A percentile compares a stretch with the other conserved stretches of the same genome.
Evolutionary conservation across 805 yeast species (phyloP).

Genomic region (Yarrowia sp.): DNA sequence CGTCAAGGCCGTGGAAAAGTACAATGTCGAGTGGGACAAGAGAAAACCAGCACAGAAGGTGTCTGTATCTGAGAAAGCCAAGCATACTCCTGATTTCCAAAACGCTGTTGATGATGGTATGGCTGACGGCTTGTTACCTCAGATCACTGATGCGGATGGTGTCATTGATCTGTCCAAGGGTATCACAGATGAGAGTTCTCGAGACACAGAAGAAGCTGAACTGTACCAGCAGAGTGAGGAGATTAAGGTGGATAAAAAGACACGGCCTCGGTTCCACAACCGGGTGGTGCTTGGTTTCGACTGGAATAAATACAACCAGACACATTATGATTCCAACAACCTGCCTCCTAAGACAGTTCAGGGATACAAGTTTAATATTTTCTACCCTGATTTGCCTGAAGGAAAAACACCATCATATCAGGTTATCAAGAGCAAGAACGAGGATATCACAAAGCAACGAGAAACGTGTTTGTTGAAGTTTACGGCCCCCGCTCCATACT

Average conservation of each 20-base stretch:
- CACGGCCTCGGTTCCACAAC: conserved; percentile 37
- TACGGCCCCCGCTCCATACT: conserved; percentile 40
- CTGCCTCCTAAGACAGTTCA: conserved; percentile 42
- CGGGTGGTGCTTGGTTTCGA: conserved; percentile 40
- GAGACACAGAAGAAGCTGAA: conserved; percentile 23
- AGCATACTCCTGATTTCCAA: not conserved
- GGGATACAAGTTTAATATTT: conserved; percentile 42
- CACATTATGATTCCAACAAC: conserved; percentile 39
- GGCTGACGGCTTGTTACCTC: conserved; percentile 15
- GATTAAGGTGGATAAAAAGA: not conserved
- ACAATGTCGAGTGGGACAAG: conserved; percentile 15
- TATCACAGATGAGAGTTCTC: conserved; percentile 12
- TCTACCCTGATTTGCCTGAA: conserved; percentile 38
- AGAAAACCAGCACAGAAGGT: not conserved
- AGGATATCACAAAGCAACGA: conserved; percentile 27
- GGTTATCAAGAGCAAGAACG: conserved; percentile 32
- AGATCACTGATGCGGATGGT: conserved; percentile 13
- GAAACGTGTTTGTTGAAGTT: conserved; percentile 39
- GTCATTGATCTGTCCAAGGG: conserved; percentile 21
- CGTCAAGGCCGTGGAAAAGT: conserved; percentile 3
- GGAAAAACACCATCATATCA: conserved; percentile 38
- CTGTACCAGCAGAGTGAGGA: conserved; percentile 16
- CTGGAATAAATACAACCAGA: conserved; percentile 41
- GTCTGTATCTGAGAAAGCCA: not conserved
- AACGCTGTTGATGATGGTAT: conserved; percentile 13